These are phyloP conservation scores for Zymoseptoria passerinii DNA, from an alignment of 2,329 filamentous ascomycete genomes.

Conservation along the genomic window DNA sequence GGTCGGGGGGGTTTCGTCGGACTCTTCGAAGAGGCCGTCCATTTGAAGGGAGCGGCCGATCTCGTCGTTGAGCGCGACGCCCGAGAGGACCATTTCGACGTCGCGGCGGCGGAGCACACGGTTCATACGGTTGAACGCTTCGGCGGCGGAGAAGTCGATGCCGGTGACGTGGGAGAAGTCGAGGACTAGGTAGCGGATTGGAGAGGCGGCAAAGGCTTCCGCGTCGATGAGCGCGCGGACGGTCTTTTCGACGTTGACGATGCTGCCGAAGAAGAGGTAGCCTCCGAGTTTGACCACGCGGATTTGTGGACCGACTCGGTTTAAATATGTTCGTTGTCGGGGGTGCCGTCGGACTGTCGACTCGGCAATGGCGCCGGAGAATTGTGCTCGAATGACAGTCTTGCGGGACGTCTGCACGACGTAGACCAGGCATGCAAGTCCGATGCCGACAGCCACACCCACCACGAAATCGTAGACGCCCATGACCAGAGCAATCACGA, in stretches of 20 bases:
- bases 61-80: constrained; percentile 65
- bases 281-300: constrained; percentile 86
- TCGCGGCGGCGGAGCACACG: constrained; percentile 68
- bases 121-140: constrained; percentile 89
- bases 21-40: constrained; percentile 70
- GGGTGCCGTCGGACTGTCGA: constrained; percentile 90
- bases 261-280: constrained; percentile 97
- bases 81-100: constrained; percentile 74
- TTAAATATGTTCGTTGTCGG: constrained; percentile 77
- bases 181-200: constrained; percentile 82
- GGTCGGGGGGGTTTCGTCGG: constrained; percentile 53
- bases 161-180: constrained; percentile 86
- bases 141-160: constrained; percentile 90
- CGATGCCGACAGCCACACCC: constrained; percentile 84
- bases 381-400: constrained; percentile 82
- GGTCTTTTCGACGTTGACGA: constrained; percentile 86
- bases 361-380: constrained; percentile 77
- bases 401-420: constrained; percentile 86
- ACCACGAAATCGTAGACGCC: constrained; percentile 93
- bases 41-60: constrained; percentile 72
- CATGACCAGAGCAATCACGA: constrained; percentile 90
- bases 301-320: constrained; percentile 78
- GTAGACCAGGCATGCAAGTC: constrained; percentile 82
- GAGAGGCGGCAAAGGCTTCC: constrained; percentile 64
- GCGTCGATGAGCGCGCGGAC: constrained; percentile 78